Evolutionary conservation across 352 stramenopile species (phyloP), one percentile per base, ranked within the genome.

Genomic region (Globisporangium camurandrum): DNA sequence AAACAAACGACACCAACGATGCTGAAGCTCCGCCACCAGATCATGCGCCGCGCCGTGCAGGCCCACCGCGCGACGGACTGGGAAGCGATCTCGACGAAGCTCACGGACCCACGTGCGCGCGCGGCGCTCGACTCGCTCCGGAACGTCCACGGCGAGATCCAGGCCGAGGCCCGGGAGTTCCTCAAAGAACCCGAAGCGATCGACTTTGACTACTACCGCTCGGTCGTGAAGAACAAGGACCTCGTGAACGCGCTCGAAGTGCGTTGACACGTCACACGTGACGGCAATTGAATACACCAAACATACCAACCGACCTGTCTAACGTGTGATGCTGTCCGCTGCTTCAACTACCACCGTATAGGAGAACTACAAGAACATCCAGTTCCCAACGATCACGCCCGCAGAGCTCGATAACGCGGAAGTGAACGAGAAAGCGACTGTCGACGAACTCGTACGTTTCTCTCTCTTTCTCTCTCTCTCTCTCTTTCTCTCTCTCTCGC

Each of bases 191-290:
- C 81, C 8, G 75, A 92, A 58, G 60, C 78, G 30, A 92, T 92
- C 53, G 79, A 89, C 75, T 92, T 92, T 59, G 77, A 83, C 41
- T 79, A 92, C 71, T 92, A 92, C 68, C 79, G 77, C 61, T 85
- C 75, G 53, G 61, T 92, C 39, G 78, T 88, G 61, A 89, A 89
- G 75, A 89, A 92, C 76, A 92, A 92, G 71, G 78, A 89, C 41
- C 74, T 92, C 34, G 81, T 92, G 48, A 76, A 92, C 60, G 75
- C 71, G 34, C 74, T 92, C 56, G 81, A 91, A 69, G 57, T 72
- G 24, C 16, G 33, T n/a, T n/a, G 5, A 10, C 14, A 38, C 12
- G 12, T 38, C 30, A 4, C 10, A n/a, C 19, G 7, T 14, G 10
- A n/a, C 33, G 16, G 10, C 14, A 40, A 41, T 3, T 22, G 40